Conservation (phyloP, 805 yeast genomes). For the Kregervanrija fluxuum region DNA sequence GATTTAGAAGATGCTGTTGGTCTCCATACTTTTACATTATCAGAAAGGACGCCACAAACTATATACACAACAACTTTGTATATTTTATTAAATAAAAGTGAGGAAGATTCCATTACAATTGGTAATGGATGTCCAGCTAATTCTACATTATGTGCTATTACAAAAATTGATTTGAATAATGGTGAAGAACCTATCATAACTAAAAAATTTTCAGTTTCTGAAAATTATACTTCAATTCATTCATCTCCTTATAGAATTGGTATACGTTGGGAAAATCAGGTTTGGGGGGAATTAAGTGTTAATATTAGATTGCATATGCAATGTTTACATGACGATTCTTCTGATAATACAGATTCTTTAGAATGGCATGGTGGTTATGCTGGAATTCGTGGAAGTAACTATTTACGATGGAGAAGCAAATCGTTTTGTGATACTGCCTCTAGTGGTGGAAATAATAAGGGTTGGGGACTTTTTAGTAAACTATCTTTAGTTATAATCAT, state of each 20-base stretch:
- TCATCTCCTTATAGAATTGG: no score
- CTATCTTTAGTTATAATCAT: slow-evolving; percentile 70
- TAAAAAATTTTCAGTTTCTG: no score
- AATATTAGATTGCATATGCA: slow-evolving; percentile 39
- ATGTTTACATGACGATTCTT: slow-evolving; percentile 33
- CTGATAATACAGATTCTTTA: slow-evolving; percentile 12
- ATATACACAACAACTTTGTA: slow-evolving; percentile 56
- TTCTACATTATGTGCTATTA: slow-evolving; percentile 74
- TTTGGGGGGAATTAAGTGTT: slow-evolving; percentile 54
- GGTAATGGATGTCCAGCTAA: slow-evolving; percentile 54
- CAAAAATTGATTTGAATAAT: slow-evolving; percentile 46
- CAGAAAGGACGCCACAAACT: slow-evolving; percentile 74
- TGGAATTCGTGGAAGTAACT: not conserved
- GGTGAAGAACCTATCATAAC: slow-evolving; percentile 32
- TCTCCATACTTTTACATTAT: slow-evolving; percentile 32
- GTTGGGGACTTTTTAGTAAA: slow-evolving; percentile 83
- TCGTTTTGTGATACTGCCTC: slow-evolving; percentile 6
- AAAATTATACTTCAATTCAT: no score
- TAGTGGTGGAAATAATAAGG: no score
- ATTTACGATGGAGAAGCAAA: slow-evolving; percentile 16
- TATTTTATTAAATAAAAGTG: slow-evolving; percentile 42
- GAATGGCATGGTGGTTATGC: slow-evolving; percentile 4
- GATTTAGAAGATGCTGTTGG: slow-evolving; percentile 44
- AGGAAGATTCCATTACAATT: slow-evolving; percentile 24
- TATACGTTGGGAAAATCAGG: no score